Conservation (phyloP, 805 yeast species). For the Wickerhamiella occidentalis region DNA sequence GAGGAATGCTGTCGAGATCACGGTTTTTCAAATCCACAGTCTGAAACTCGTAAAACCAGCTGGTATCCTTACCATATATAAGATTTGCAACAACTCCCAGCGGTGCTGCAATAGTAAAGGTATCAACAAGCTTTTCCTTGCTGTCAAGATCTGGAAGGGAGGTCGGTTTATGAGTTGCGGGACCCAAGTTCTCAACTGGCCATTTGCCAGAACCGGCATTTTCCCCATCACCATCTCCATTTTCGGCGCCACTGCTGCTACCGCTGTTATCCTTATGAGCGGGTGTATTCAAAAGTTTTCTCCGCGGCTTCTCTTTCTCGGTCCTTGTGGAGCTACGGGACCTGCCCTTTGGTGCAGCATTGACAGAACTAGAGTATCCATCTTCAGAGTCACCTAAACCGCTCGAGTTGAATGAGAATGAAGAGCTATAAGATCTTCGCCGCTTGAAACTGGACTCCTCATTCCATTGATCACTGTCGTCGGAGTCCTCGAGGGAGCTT, state of each 20-base stretch:
- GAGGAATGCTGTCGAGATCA: constrained; percentile 23
- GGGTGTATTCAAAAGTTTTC: neutral
- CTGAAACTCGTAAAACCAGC: constrained; percentile 34
- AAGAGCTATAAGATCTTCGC: constrained; percentile 14
- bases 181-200: constrained; percentile 44
- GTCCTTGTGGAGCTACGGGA: constrained; percentile 2
- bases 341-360: constrained; percentile 1
- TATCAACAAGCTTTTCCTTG: constrained; percentile 42
- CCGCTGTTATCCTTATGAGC: neutral
- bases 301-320: neutral
- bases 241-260: constrained; percentile 6
- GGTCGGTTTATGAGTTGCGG: constrained; percentile 51
- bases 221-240: neutral
- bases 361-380: neutral
- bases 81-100: constrained; percentile 62
- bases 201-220: constrained; percentile 12
- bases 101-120: constrained; percentile 51
- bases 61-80: constrained; percentile 51
- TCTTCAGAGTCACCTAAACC: constrained; percentile 18
- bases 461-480: constrained; percentile 4
- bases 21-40: constrained; percentile 25
- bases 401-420: constrained; percentile 7
- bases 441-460: constrained; percentile 10
- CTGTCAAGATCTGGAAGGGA: constrained; percentile 34
- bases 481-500: constrained; percentile 18